These are phyloP conservation scores for Metarhizium guizhouense DNA, from an alignment of 2,329 filamentous ascomycete species.

Conservation along the genomic window DNA sequence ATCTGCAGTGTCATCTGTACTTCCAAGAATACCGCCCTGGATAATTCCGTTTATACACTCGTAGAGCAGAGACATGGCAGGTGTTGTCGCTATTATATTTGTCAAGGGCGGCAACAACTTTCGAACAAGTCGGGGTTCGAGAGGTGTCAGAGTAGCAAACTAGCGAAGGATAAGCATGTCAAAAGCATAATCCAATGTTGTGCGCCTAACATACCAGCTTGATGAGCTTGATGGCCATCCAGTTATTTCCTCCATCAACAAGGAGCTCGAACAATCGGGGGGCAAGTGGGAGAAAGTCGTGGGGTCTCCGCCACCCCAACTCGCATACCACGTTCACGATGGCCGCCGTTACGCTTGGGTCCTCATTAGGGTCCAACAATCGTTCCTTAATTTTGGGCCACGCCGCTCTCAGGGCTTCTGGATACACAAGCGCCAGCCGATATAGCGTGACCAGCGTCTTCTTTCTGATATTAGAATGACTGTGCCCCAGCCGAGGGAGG, in stretches of 20 bases:
- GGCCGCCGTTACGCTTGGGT: constrained; percentile 86
- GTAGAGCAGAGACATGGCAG: constrained; percentile 95
- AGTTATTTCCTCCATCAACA: constrained; percentile 90
- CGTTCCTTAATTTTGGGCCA: constrained; percentile 98
- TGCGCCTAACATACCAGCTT: constrained; percentile 59
- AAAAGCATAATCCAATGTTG: not conserved
- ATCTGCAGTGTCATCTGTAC: constrained; percentile 67
- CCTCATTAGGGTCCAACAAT: constrained; percentile 80
- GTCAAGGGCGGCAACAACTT: constrained; percentile 88
- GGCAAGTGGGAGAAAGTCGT: constrained; percentile 87
- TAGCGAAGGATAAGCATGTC: constrained; percentile 25
- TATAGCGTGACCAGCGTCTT: constrained; percentile 95
- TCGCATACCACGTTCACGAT: constrained; percentile 97
- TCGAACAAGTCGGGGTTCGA: constrained; percentile 84
- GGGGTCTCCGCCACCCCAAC: constrained; percentile 83
- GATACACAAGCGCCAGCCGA: constrained; percentile 88
- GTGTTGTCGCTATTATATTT: constrained; percentile 86
- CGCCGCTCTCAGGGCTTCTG: constrained; percentile 80
- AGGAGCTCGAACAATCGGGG: constrained; percentile 87
- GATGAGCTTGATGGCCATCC: constrained; percentile 99
- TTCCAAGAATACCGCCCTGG: constrained; percentile 86
- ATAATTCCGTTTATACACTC: constrained; percentile 99
- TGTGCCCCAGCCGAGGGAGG: constrained; percentile 78
- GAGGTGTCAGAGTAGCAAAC: constrained; percentile 89
- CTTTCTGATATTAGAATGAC: constrained; percentile 77